phyloP scores from a whole-genome alignment of 306 rosid genomes.

The Inga laurina region DNA sequence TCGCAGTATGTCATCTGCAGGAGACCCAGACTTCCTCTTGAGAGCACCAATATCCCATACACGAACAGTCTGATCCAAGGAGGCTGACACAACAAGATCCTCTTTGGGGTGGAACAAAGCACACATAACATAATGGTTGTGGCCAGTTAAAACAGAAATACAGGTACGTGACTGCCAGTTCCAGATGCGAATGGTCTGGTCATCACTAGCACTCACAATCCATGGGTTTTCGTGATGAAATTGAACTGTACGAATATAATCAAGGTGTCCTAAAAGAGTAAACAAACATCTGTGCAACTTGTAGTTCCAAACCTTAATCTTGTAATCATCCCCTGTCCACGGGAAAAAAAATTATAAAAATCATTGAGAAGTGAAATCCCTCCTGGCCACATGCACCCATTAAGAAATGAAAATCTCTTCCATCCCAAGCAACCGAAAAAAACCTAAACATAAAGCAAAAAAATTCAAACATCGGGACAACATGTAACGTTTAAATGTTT shows the following conservation, averaged over 20 bases:
- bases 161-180: conserved; percentile 3
- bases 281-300: conserved; percentile 56
- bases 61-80: conserved; percentile 94
- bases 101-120: conserved; percentile 1
- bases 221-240: conserved; percentile 12
- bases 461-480: conserved; percentile 17
- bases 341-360: neutral
- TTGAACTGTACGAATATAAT: conserved; percentile 11
- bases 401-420: neutral
- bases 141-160: conserved; percentile 4
- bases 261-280: conserved; percentile 7
- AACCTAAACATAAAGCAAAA: neutral
- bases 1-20: conserved; percentile 78
- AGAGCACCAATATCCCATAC: conserved; percentile 95
- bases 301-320: conserved; percentile 98
- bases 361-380: neutral
- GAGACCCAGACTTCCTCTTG: conserved; percentile 86
- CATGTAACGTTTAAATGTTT: conserved; percentile 11
- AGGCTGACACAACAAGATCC: conserved; percentile 69
- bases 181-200: conserved; percentile 3
- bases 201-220: conserved; percentile 11
- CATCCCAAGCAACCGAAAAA: neutral
- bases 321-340: conserved; percentile 89
- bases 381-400: neutral
- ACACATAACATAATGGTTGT: conserved; percentile 1